Evolutionary conservation across 2,329 filamentous ascomycete genomes (phyloP), one percentile per base, ranked within the genome.

Genomic region (Tympanopsis confertula): DNA sequence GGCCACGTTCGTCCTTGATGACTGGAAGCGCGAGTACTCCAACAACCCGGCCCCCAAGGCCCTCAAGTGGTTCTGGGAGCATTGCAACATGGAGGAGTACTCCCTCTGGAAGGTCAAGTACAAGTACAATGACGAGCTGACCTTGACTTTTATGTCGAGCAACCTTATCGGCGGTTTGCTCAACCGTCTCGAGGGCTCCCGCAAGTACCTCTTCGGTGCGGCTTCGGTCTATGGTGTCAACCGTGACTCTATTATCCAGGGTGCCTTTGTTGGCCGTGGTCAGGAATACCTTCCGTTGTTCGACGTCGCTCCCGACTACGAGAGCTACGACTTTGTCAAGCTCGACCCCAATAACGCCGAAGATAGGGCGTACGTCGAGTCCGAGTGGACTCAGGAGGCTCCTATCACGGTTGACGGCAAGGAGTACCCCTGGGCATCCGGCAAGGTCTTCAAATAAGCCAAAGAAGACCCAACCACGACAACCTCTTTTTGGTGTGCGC

Each of bases 71-170:
- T 96, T 98, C 81, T 98, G 89, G 88, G 80, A 95, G 70, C 86
- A 93, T 64, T 76, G 78, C 66, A 89, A 91, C 59, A 81, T 91
- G 51, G 82, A 86, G 48, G 91, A 98, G 68, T 98, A 93, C 78
- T 94, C 87, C 40, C 68, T 98, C 63, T 98, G 87, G 86, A 79
- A 78, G 62, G 69, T 88, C 52, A 81, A 88, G 67, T 98, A 94
- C 81, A 95, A 94, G 81, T 98, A 98, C 77, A 94, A 95, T 67
- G 80, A 94, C 44, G 91, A 98, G 78, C 77, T 98, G 50, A 95
- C 86, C 58, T 70, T 91, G 65, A 84, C 83, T 57, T 98, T 98
- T 83, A 98, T 98, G 91, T 89, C 86, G 52, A 86, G 83, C 75
- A 98, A 98, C 78, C 71, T 96, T 65, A 89, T 98, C 61, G 88